Conservation (phyloP, 345 rosid genomes). For the Lepidium africanum region DNA sequence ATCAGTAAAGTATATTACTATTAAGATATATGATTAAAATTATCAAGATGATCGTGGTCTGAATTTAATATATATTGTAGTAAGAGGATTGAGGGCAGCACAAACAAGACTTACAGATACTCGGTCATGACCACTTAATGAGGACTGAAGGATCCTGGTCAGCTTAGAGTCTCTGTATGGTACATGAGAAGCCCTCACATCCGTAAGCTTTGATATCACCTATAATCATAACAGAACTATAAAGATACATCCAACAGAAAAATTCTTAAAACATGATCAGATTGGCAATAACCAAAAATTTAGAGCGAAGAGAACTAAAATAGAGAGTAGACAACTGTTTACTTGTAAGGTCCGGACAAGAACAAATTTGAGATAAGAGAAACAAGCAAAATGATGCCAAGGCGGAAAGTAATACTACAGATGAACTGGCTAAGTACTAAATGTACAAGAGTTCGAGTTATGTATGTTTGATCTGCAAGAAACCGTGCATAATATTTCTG, state of each 20-base stretch:
- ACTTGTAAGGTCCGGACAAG: conserved; percentile 2
- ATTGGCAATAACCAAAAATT: neutral
- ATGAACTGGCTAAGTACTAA: neutral
- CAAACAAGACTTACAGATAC: conserved; percentile 71
- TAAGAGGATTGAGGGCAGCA: neutral
- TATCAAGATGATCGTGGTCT: neutral
- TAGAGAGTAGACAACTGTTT: conserved; percentile 1
- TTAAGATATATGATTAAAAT: neutral
- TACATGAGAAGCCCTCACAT: conserved; percentile 79
- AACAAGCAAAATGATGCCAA: conserved; percentile 4
- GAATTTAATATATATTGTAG: conserved; percentile 9
- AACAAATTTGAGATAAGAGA: neutral
- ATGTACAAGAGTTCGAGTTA: neutral
- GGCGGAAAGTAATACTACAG: neutral
- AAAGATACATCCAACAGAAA: neutral
- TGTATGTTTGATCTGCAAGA: conserved; percentile 1
- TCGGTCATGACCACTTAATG: conserved; percentile 97
- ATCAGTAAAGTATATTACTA: conserved; percentile 14
- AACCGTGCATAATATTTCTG: neutral
- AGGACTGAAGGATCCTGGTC: conserved; percentile 96
- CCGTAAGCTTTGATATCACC: conserved; percentile 98
- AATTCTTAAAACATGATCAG: neutral
- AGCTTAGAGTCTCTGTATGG: conserved; percentile 98
- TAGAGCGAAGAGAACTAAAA: neutral
- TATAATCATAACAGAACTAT: conserved; percentile 17